These are phyloP conservation scores for Pinus albicaulis DNA, from an alignment of 75 land plant genomes.

Conservation along the genomic window DNA sequence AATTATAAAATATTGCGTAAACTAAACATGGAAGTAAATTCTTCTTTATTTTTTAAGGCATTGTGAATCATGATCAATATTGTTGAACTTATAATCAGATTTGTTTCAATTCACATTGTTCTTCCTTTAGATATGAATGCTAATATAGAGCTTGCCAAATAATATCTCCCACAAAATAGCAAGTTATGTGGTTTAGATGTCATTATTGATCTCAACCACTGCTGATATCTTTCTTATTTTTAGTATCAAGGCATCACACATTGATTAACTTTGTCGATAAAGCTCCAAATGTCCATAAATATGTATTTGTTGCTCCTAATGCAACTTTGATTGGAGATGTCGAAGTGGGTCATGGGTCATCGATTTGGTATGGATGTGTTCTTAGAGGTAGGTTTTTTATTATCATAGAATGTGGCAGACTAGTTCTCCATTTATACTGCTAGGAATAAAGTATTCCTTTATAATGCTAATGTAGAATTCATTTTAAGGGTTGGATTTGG, in stretches of 20 bases:
- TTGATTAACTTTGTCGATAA: slow-evolving; percentile 41
- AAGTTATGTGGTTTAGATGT: neutral
- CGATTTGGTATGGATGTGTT: slow-evolving; percentile 55
- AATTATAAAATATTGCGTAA: too few relatives aligned
- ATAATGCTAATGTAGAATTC: neutral
- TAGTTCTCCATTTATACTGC: too few relatives aligned
- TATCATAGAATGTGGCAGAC: too few relatives aligned
- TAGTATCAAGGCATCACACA: slow-evolving; percentile 49
- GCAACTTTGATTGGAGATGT: slow-evolving; percentile 48
- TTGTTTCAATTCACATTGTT: too few relatives aligned
- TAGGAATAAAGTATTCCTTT: neutral
- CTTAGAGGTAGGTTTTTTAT: slow-evolving; percentile 35
- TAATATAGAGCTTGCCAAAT: too few relatives aligned
- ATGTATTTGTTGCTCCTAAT: slow-evolving; percentile 48
- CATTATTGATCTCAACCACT: neutral
- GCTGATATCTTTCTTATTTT: slow-evolving; percentile 1
- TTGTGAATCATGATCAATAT: too few relatives aligned
- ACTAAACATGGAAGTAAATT: too few relatives aligned
- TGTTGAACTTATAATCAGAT: too few relatives aligned
- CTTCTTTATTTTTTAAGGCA: too few relatives aligned
- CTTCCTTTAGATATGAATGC: too few relatives aligned
- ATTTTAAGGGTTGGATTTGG: too few relatives aligned
- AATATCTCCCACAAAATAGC: too few relatives aligned
- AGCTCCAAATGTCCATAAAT: slow-evolving; percentile 27
- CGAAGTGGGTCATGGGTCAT: slow-evolving; percentile 26